Evolutionary conservation across 192 early-diverging fungal species (phyloP), one percentile per base, ranked within the genome.

Genomic region (Backusella australiensis): DNA sequence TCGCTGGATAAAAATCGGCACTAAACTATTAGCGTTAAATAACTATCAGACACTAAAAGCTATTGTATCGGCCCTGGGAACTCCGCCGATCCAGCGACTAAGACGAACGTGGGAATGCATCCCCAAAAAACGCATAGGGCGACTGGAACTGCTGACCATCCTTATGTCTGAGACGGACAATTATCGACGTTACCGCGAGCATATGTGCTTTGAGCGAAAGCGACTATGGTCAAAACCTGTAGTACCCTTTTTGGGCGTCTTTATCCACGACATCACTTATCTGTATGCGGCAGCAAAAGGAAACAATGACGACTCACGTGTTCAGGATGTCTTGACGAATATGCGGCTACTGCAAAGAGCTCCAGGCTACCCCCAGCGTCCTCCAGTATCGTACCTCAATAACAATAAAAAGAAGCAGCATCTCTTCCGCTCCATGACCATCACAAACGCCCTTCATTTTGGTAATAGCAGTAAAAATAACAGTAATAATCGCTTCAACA

Each of bases 191-290:
- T 94, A 94, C 77, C 80, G 93, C 23, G 87, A 89, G 53, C 88
- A 82, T 71, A 85, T 92, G 74, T 52, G 73, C 34, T 56, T 80
- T 34, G 39, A 73, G 34, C 68, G 74, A 21, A 52, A 69, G 46
- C 80, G 68, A 74, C 69, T 71, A 52, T 78, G 82, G 23, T 12
- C 35, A 19, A 78, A 88, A 56, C 91, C 93, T 0, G 85, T 86
- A 29, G 87, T 94, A 7, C 93, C 93, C 3, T 95, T 91, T 81
- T 71, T 95, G 32, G 93, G 93, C 17, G 84, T 92, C 2, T 89
- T 92, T 78, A 88, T 94, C 11, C 91, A 93, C 80, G 93, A 95
- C 69, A 85, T 90, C n/a, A 93, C 92, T 1, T 95, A 94, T 80
- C 78, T 93, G 35, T 71, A 90, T 29, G 90, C 90, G 0, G 85